These are phyloP conservation scores for Aurifilum marmelostoma DNA, from an alignment of 2,329 filamentous ascomycete genomes.

Conservation along the genomic window DNA sequence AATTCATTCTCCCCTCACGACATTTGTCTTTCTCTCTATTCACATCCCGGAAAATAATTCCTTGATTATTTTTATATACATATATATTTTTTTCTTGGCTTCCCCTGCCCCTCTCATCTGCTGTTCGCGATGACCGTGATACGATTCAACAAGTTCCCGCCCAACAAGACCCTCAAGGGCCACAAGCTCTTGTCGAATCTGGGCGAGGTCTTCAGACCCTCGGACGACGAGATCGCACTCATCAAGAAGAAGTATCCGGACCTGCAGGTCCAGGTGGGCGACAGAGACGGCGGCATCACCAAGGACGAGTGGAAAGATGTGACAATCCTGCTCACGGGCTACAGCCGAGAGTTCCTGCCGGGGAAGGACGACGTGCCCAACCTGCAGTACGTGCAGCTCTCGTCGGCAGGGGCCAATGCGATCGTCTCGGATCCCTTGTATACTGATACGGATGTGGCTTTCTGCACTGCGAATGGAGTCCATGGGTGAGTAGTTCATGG, in stretches of 20 bases:
- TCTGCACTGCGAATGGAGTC: constrained; percentile 62
- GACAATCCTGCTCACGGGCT: constrained; percentile 44
- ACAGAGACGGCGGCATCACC: constrained; percentile 33
- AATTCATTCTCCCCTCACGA: background rate
- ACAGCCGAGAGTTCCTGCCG: constrained; percentile 51
- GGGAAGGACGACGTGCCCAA: constrained; percentile 47
- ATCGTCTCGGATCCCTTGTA: constrained; percentile 52
- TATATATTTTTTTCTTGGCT: background rate
- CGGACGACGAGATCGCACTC: constrained; percentile 40
- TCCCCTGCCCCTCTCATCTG: too few relatives aligned
- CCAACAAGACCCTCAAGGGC: constrained; percentile 47
- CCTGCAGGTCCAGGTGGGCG: constrained; percentile 45
- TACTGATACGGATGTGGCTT: constrained; percentile 51
- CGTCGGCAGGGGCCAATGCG: constrained; percentile 57
- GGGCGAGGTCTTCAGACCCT: constrained; percentile 36
- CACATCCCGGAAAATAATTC: background rate
- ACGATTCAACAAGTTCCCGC: constrained; percentile 20
- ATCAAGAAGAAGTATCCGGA: constrained; percentile 48
- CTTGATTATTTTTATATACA: too few relatives aligned
- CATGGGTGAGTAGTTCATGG: constrained; percentile 60
- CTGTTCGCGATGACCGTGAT: constrained; percentile 20
- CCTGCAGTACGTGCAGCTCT: constrained; percentile 57
- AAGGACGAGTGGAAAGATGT: constrained; percentile 50
- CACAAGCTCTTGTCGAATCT: constrained; percentile 52
- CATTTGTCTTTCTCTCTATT: background rate